Conservation (phyloP, 2,329 filamentous ascomycete genomes). For the Exophiala oligosperma region DNA sequence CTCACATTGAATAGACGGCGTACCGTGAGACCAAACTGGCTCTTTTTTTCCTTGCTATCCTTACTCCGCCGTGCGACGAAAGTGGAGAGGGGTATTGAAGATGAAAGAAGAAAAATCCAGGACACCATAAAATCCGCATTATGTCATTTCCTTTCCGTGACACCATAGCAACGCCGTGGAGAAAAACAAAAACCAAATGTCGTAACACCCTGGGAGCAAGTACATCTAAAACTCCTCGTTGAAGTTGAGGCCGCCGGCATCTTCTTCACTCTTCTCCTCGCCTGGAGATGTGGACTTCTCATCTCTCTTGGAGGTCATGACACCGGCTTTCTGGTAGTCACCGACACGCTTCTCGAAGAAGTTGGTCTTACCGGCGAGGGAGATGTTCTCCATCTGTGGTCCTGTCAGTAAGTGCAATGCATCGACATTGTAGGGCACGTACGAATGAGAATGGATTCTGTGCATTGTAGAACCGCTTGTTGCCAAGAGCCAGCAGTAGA, state of each 20-base stretch:
- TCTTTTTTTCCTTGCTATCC: slow-evolving; percentile 9
- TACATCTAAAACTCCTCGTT: slow-evolving; percentile 88
- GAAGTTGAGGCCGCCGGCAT: slow-evolving; percentile 77
- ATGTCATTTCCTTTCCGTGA: neutral
- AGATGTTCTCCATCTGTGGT: slow-evolving; percentile 90
- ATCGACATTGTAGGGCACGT: neutral
- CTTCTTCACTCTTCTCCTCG: slow-evolving; percentile 37
- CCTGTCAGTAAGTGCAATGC: no score
- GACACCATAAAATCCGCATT: slow-evolving; percentile 7
- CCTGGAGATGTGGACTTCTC: slow-evolving; percentile 50
- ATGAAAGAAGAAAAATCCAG: neutral
- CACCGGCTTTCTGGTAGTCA: slow-evolving; percentile 99
- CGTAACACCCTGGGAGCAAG: neutral
- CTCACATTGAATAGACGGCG: no score
- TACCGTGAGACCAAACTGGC: neutral
- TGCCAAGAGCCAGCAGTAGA: slow-evolving; percentile 87
- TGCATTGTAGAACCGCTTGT: slow-evolving; percentile 88
- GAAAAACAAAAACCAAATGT: slow-evolving; percentile 3
- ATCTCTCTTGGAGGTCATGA: slow-evolving; percentile 90
- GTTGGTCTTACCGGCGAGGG: slow-evolving; percentile 98
- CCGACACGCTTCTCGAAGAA: slow-evolving; percentile 99
- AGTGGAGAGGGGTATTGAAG: slow-evolving; percentile 18
- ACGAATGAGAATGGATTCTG: slow-evolving; percentile 95
- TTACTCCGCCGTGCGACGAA: neutral
- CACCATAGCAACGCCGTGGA: slow-evolving; percentile 13